Percentiles rank a stretch among this genome's conserved stretches.
phyloP scores from a whole-genome alignment of 805 yeast genomes.

The Candida michaelii region DNA sequence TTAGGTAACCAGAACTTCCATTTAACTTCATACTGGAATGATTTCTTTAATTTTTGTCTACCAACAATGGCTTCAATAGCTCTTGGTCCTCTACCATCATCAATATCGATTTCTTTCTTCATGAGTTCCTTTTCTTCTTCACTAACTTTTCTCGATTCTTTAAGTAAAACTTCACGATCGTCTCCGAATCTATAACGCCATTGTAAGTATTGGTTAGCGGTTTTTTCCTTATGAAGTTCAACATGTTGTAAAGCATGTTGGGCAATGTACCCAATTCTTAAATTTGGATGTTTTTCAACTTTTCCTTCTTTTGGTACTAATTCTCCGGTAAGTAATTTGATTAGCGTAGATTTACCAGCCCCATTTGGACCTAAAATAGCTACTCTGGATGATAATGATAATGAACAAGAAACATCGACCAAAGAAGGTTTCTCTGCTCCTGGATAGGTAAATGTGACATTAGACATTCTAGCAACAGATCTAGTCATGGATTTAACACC shows the following conservation, averaged over 20 bases:
- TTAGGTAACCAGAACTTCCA: slow-evolving; percentile 88
- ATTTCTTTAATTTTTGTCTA: slow-evolving; percentile 92
- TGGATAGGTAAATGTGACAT: slow-evolving; percentile 88
- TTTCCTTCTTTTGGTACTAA: slow-evolving; percentile 81
- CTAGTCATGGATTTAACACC: slow-evolving; percentile 95
- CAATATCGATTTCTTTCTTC: slow-evolving; percentile 74
- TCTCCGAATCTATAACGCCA: slow-evolving; percentile 99
- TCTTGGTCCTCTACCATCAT: slow-evolving; percentile 87
- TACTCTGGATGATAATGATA: slow-evolving; percentile 93
- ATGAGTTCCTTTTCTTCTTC: slow-evolving; percentile 72
- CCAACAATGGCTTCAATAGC: slow-evolving; percentile 93
- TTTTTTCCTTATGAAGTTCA: slow-evolving; percentile 94
- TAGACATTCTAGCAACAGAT: slow-evolving; percentile 83
- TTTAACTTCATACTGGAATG: slow-evolving; percentile 95
- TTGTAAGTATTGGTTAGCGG: slow-evolving; percentile 96
- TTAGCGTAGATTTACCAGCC: slow-evolving; percentile 97
- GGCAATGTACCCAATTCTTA: slow-evolving; percentile 97
- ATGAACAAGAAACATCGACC: slow-evolving; percentile 77
- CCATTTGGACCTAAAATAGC: slow-evolving; percentile 98
- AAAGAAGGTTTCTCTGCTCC: slow-evolving; percentile 85
- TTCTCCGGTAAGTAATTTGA: slow-evolving; percentile 91
- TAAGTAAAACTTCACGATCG: slow-evolving; percentile 92
- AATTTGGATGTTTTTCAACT: slow-evolving; percentile 96
- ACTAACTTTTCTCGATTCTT: slow-evolving; percentile 86
- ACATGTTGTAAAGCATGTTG: slow-evolving; percentile 98